phyloP scores from a whole-genome alignment of 2,329 filamentous ascomycete genomes.

The Neopestalotiopsis sp. region DNA sequence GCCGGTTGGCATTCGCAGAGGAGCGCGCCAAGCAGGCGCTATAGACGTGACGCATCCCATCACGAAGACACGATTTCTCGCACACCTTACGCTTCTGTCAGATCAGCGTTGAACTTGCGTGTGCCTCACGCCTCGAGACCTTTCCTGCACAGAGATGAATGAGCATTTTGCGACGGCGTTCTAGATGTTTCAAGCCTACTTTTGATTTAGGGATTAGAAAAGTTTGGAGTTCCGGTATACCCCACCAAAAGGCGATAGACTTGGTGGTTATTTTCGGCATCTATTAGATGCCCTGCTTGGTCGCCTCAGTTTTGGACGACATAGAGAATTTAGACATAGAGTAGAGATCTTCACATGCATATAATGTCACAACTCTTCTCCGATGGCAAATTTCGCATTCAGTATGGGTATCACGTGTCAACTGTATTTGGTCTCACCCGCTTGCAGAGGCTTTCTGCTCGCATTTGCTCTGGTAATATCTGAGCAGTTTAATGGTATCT shows the following conservation, averaged over 20 bases:
- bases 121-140: background rate
- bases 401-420: background rate
- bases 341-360: constrained; percentile 12
- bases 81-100: background rate
- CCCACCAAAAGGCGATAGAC: constrained; percentile 22
- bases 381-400: background rate
- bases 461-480: constrained; percentile 50
- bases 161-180: constrained; percentile 31
- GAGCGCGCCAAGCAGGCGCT: constrained; percentile 69
- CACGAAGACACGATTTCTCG: background rate
- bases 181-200: constrained; percentile 20
- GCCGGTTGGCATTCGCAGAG: constrained; percentile 87
- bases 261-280: constrained; percentile 8
- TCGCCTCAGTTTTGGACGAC: background rate
- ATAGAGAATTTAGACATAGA: constrained; percentile 17
- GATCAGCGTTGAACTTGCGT: background rate
- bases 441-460: constrained; percentile 32
- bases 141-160: constrained; percentile 12
- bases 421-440: background rate
- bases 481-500: constrained; percentile 48
- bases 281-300: background rate
- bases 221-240: constrained; percentile 42
- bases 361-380: constrained; percentile 21
- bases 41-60: background rate
- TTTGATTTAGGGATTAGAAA: constrained; percentile 26